A percentile compares a stretch with the other conserved stretches of the same genome.
These are phyloP conservation scores for Hypoxylon subgilvum DNA, from an alignment of 495 filamentous ascomycete species.

Conservation along the genomic window DNA sequence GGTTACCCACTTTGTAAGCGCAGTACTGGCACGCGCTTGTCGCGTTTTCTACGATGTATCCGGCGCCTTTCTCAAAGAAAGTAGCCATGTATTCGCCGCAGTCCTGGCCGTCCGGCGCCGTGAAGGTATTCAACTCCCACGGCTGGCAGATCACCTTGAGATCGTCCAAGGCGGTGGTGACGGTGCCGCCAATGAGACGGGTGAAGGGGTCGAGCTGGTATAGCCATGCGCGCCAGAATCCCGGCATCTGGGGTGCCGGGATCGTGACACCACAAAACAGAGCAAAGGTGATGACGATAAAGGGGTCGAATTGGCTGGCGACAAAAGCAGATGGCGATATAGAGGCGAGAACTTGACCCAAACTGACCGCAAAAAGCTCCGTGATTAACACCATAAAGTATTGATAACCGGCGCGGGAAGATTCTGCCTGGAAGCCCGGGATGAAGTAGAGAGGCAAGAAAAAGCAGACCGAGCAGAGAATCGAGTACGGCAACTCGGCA, in stretches of 20 bases:
- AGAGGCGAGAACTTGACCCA: constrained; percentile 72
- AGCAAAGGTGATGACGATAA: constrained; percentile 77
- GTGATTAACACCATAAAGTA: constrained; percentile 82
- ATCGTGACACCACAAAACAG: constrained; percentile 87
- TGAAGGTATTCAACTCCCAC: constrained; percentile 66
- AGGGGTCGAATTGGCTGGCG: constrained; percentile 74
- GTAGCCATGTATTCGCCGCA: constrained; percentile 76
- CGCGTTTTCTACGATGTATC: constrained; percentile 70
- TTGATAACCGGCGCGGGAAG: constrained; percentile 74
- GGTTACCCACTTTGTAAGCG: constrained; percentile 75
- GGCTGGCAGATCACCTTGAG: constrained; percentile 63
- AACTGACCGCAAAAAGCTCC: constrained; percentile 75
- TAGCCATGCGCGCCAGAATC: constrained; percentile 80
- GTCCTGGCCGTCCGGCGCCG: constrained; percentile 62
- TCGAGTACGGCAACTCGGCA: constrained; percentile 76
- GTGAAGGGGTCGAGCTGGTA: constrained; percentile 87
- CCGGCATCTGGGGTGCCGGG: constrained; percentile 73
- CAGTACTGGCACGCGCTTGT: constrained; percentile 75
- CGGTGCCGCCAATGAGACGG: constrained; percentile 77
- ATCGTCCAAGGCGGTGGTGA: constrained; percentile 74
- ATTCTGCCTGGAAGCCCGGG: constrained; percentile 61
- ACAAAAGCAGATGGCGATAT: constrained; percentile 75
- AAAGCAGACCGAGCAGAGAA: constrained; percentile 75
- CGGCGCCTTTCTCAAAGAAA: constrained; percentile 70
- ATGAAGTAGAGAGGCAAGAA: constrained; percentile 80